Percentiles rank a stretch among this genome's conserved stretches.
These are phyloP conservation scores for Hypsizygus marmoreus DNA, from an alignment of 768 basidiomycete species.

Conservation along the genomic window DNA sequence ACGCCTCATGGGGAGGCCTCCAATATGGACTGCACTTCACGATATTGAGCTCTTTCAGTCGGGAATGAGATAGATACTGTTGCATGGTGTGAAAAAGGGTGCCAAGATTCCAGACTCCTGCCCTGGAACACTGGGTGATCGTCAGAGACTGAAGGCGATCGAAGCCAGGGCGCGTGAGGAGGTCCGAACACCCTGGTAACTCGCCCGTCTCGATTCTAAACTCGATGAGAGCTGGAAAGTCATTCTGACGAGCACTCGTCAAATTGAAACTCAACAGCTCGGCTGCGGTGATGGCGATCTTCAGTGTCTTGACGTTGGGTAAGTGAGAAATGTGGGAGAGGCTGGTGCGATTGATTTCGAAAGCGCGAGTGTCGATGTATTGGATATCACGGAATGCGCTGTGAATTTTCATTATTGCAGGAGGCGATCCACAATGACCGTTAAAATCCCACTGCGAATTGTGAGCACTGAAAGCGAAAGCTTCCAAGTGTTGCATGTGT, in stretches of 20 bases:
- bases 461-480: not conserved
- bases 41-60: no score
- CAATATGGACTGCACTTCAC: no score
- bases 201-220: not conserved
- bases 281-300: conserved; percentile 2
- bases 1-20: no score
- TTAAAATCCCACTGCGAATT: not conserved
- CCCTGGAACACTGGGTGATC: not conserved
- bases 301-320: conserved; percentile 1
- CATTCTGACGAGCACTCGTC: not conserved
- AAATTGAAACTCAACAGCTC: conserved; percentile 3
- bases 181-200: not conserved
- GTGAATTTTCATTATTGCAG: not conserved
- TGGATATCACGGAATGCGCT: not conserved
- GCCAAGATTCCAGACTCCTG: not conserved
- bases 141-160: not conserved
- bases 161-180: not conserved
- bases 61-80: no score
- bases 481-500: not conserved
- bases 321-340: conserved; percentile 4
- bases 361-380: not conserved
- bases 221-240: not conserved
- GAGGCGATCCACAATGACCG: not conserved
- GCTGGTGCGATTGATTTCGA: not conserved
- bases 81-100: not conserved